Conservation (phyloP, 345 rosid genomes). For the Isatis tinctoria region DNA sequence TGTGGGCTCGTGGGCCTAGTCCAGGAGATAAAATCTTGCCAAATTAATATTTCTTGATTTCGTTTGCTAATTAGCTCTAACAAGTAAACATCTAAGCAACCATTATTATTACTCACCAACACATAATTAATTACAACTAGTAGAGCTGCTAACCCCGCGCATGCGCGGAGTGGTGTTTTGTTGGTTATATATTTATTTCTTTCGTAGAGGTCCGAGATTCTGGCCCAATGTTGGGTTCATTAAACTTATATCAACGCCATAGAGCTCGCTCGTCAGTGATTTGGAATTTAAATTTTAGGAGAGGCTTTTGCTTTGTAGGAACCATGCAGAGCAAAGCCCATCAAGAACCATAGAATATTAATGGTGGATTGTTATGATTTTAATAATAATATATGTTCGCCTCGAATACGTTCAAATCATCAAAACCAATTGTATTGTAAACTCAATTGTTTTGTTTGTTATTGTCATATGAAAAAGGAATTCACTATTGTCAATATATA, state of each 20-base stretch:
- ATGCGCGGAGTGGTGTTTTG: no score
- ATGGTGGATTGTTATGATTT: background rate
- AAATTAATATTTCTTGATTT: constrained; percentile 20
- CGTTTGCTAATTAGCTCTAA: constrained; percentile 4
- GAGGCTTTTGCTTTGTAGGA: background rate
- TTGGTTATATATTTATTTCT: no score
- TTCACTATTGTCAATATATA: no score
- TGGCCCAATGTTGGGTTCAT: no score
- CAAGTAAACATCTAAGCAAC: constrained; percentile 1
- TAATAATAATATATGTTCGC: background rate
- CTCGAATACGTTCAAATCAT: background rate
- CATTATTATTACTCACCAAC: constrained; percentile 7
- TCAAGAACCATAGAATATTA: background rate
- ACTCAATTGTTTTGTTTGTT: no score
- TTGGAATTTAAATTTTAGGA: background rate
- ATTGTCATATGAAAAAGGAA: no score
- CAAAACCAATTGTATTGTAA: background rate
- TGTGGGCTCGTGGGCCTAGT: constrained; percentile 27
- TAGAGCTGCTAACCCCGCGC: no score
- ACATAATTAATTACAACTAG: constrained; percentile 1
- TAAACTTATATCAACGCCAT: no score
- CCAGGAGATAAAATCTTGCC: constrained; percentile 16
- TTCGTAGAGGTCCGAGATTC: background rate
- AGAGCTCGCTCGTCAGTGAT: background rate
- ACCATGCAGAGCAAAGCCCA: background rate